Conservation (phyloP, 1,284 basidiomycete species). For the Pseudozyma sp. region DNA sequence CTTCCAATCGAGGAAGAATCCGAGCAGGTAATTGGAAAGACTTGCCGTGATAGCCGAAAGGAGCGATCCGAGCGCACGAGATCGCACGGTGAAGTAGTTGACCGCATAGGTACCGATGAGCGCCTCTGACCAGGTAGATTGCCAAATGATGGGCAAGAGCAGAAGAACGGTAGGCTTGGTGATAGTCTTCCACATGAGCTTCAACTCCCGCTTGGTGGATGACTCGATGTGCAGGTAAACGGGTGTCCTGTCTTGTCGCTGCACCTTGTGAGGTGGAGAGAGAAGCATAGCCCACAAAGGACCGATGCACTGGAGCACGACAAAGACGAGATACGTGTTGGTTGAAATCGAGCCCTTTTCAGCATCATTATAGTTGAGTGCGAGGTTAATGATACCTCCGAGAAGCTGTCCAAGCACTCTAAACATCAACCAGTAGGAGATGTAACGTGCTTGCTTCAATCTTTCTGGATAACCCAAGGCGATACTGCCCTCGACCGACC, state of each 20-base stretch:
- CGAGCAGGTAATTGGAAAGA: conserved; percentile 65
- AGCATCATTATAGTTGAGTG: conserved; percentile 64
- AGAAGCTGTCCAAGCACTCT: conserved; percentile 65
- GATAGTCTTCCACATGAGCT: conserved; percentile 56
- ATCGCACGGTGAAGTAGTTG: conserved; percentile 57
- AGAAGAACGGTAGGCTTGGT: conserved; percentile 54
- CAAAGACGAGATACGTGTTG: conserved; percentile 70
- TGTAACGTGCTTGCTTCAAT: conserved; percentile 61
- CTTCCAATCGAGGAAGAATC: conserved; percentile 67
- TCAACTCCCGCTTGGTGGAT: conserved; percentile 54
- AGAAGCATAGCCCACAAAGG: conserved; percentile 67
- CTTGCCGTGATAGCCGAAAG: conserved; percentile 64
- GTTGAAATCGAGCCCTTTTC: conserved; percentile 64
- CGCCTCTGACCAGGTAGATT: conserved; percentile 59
- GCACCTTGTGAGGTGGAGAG: conserved; percentile 67
- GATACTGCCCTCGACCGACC: conserved; percentile 60
- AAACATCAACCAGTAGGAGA: conserved; percentile 68
- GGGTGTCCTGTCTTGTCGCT: conserved; percentile 66
- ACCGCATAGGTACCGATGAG: conserved; percentile 66
- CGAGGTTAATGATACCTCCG: conserved; percentile 69
- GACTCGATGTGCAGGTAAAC: conserved; percentile 63
- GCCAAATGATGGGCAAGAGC: conserved; percentile 59
- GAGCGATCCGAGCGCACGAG: conserved; percentile 69
- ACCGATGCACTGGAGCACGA: conserved; percentile 67
- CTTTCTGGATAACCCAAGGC: conserved; percentile 66